phyloP scores from a whole-genome alignment of 2,329 filamentous ascomycete species.

The Colletotrichum sp. region DNA sequence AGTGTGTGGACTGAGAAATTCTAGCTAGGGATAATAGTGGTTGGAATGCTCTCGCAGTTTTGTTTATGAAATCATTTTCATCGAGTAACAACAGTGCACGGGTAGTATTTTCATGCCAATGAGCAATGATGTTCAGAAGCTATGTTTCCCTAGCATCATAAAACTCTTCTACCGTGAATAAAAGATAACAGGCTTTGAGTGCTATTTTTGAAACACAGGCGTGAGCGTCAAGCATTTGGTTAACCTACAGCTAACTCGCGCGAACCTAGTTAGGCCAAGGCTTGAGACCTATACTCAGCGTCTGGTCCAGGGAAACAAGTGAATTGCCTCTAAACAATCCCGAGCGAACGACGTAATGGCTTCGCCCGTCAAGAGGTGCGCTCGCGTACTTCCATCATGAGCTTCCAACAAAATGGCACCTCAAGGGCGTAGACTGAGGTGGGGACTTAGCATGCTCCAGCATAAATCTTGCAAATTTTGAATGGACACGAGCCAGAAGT shows the following conservation, averaged over 20 bases:
- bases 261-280: background rate
- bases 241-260: background rate
- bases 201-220: background rate
- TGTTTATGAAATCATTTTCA: background rate
- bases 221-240: background rate
- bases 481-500: background rate
- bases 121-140: too few species aligned
- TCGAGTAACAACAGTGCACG: background rate
- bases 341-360: background rate
- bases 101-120: background rate
- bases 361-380: background rate
- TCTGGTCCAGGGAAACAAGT: background rate
- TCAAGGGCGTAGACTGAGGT: background rate
- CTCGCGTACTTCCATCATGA: background rate
- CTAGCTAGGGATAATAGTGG: background rate
- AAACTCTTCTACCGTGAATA: background rate
- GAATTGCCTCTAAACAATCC: fast-evolving
- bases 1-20: background rate
- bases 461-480: background rate
- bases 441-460: background rate
- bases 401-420: background rate
- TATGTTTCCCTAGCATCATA: background rate
- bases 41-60: background rate
- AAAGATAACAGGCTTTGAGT: background rate
- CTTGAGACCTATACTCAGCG: background rate